Evolutionary conservation across 2,329 filamentous ascomycete species (phyloP), one percentile per base, ranked within the genome.

Genomic region (Phialophora tarda): DNA sequence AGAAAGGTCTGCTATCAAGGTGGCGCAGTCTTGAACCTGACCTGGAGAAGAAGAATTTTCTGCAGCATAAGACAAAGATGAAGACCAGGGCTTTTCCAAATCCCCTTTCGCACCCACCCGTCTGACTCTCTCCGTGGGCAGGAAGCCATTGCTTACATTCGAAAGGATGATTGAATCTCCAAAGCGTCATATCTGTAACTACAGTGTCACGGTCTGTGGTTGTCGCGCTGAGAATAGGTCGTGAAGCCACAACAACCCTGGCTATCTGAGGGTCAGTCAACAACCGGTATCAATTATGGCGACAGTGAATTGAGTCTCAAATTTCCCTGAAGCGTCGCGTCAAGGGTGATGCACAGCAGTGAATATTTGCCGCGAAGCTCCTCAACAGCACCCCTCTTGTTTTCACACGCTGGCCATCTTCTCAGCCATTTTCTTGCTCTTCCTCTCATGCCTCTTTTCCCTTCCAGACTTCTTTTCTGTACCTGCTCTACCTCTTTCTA

Each of bases 1-100:
- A 26, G 8, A 51, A 23, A 11, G 4, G 21, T 14, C 47, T 51
- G 48, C 23, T 51, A 28, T 51, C 48, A 51, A 4, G 5, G 23
- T 11, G 24, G 24, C 48, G 21, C 48, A 51, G 48, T 51, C 21
- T 23, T 51, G 48, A 12, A 51, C 48, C 38, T n/a, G 38, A 8
- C 11, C 21, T 51, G 48, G 48, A 51, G 14, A 55, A 24, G 17
- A 55, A 11, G n/a, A n/a, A n/a, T n/a, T 55, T 55, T n/a, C 28
- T 28, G 17, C 53, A 55, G 28, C 28, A 34, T 23, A 21, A 34
- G 28, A 55, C 11, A 28, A 8, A 55, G 12, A 55, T 55, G 53
- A 55, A 44, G 53, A 55, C n/a, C 14, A 34, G 53, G 34, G n/a
- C 12, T 28, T 23, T 51, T 17, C 48, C 48, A 11, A 34, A 23